phyloP scores from a whole-genome alignment of 257 asterid genomes.

The Penstemon newberryi region DNA sequence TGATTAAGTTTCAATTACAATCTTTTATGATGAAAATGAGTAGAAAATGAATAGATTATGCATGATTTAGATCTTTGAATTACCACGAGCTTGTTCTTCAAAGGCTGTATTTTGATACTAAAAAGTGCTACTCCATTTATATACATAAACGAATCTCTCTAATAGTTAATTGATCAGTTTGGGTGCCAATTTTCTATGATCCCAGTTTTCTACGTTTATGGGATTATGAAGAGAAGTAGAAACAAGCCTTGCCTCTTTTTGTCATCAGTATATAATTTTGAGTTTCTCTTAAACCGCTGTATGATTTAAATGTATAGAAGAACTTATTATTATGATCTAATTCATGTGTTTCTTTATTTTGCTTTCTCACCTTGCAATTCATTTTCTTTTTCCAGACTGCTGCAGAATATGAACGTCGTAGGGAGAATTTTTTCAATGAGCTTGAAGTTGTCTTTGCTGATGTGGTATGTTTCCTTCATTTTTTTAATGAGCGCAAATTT shows the following conservation, averaged over 20 bases:
- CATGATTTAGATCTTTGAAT: background rate
- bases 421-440: slow-evolving; percentile 66
- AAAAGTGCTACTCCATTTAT: background rate
- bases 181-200: background rate
- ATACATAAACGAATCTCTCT: background rate
- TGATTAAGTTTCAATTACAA: background rate
- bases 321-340: background rate
- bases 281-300: background rate
- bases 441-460: slow-evolving; percentile 62
- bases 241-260: background rate
- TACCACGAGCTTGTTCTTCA: slow-evolving; percentile 1
- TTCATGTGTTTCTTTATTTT: background rate
- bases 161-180: background rate
- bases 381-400: slow-evolving; percentile 50
- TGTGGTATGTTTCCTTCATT: slow-evolving; percentile 45
- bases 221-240: too few relatives aligned
- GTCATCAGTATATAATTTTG: background rate
- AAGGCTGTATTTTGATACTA: slow-evolving; percentile 6
- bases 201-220: background rate
- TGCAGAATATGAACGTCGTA: slow-evolving; percentile 63
- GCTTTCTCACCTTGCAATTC: background rate
- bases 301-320: background rate
- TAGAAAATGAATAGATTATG: background rate
- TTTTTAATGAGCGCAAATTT: background rate
- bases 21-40: background rate